These are phyloP conservation scores for Tricholoma terreum DNA, from an alignment of 768 basidiomycete genomes.

Conservation along the genomic window DNA sequence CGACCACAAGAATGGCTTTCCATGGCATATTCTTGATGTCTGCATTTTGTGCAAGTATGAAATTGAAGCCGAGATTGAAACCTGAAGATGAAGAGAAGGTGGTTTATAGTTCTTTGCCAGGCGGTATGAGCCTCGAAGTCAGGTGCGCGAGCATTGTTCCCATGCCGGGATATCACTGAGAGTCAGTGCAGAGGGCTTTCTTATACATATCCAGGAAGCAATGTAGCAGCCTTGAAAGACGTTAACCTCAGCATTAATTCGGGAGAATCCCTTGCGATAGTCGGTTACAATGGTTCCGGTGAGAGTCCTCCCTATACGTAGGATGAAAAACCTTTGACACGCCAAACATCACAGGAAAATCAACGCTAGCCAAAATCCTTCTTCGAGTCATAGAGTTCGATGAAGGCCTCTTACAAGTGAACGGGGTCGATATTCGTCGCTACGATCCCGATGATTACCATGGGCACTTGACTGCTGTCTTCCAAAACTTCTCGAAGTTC, in stretches of 20 bases:
- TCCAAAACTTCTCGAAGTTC: constrained; percentile 85
- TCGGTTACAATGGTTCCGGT: constrained; percentile 84
- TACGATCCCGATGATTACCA: constrained; percentile 72
- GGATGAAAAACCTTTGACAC: constrained; percentile 2
- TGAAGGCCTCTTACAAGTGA: constrained; percentile 63
- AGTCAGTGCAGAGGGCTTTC: constrained; percentile 36
- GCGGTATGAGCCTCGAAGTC: constrained; percentile 70
- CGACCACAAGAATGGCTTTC: constrained; percentile 70
- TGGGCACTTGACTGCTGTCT: constrained; percentile 70
- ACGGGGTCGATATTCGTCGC: constrained; percentile 63
- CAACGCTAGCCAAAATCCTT: constrained; percentile 79
- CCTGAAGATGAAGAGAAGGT: constrained; percentile 53
- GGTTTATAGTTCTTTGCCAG: constrained; percentile 42
- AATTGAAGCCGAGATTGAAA: constrained; percentile 63
- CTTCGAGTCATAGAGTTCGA: constrained; percentile 78
- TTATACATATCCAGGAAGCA: constrained; percentile 78
- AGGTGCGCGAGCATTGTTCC: constrained; percentile 42
- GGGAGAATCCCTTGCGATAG: constrained; percentile 82
- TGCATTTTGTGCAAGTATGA: constrained; percentile 77
- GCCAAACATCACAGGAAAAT: constrained; percentile 58
- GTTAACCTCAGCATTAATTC: constrained; percentile 68
- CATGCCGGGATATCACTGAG: constrained; percentile 5
- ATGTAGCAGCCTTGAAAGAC: constrained; percentile 62
- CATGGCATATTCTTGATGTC: constrained; percentile 86
- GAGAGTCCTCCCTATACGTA: constrained; percentile 17